A percentile compares a stretch with the other conserved stretches of the same genome.
phyloP scores from a whole-genome alignment of 1,284 basidiomycete species.

The Abortiporus biennis region DNA sequence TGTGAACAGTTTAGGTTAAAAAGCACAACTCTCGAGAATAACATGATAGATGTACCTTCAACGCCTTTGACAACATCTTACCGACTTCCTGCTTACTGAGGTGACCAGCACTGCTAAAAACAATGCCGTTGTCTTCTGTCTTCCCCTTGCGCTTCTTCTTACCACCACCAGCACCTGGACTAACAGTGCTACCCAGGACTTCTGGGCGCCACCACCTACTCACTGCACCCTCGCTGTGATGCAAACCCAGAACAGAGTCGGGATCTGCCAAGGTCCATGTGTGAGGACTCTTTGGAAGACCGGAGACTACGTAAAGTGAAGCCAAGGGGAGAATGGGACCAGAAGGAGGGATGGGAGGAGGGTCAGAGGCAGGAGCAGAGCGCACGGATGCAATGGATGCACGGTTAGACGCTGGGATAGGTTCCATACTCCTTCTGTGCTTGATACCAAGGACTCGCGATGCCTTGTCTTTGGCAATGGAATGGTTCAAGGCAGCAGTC shows the following conservation, averaged over 20 bases:
- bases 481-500: slow-evolving; percentile 15
- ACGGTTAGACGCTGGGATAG: slow-evolving; percentile 67
- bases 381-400: slow-evolving; percentile 73
- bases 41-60: slow-evolving; percentile 57
- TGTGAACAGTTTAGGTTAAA: slow-evolving; percentile 6
- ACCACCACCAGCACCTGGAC: slow-evolving; percentile 66
- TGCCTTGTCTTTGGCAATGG: slow-evolving; percentile 41
- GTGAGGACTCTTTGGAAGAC: slow-evolving; percentile 77
- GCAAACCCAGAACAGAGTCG: slow-evolving; percentile 78
- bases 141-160: slow-evolving; percentile 53
- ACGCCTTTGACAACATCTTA: slow-evolving; percentile 84
- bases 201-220: slow-evolving; percentile 93
- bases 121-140: slow-evolving; percentile 33
- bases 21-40: not conserved
- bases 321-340: slow-evolving; percentile 70
- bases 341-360: slow-evolving; percentile 32
- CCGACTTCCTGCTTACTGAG: slow-evolving; percentile 79
- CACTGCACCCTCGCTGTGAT: slow-evolving; percentile 85
- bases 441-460: slow-evolving; percentile 68
- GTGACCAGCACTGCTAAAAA: slow-evolving; percentile 64
- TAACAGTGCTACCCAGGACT: slow-evolving; percentile 84
- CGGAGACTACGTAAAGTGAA: slow-evolving; percentile 79
- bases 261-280: slow-evolving; percentile 94
- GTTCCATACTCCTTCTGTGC: slow-evolving; percentile 73
- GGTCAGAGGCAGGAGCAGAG: slow-evolving; percentile 47